phyloP scores from a whole-genome alignment of 345 rosid species.

The Mercurialis annua region DNA sequence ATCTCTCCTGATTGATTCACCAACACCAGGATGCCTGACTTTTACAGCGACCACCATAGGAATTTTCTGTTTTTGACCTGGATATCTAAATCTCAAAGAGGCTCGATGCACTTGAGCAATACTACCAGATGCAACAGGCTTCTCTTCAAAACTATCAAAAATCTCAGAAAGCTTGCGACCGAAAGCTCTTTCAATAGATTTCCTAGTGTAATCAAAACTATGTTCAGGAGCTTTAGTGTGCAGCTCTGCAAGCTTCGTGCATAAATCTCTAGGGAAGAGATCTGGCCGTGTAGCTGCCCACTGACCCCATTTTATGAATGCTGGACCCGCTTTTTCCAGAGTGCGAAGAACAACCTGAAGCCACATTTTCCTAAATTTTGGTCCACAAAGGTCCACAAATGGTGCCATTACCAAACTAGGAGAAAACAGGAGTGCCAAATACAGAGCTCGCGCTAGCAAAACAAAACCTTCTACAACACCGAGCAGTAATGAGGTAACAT shows the following conservation, averaged over 20 bases:
- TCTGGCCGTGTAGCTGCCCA: conserved; percentile 99
- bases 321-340: conserved; percentile 89
- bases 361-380: conserved; percentile 56
- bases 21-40: conserved; percentile 98
- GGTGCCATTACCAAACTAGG: conserved; percentile 83
- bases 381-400: conserved; percentile 55
- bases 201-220: conserved; percentile 77
- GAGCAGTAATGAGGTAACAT: conserved; percentile 43
- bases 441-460: conserved; percentile 67
- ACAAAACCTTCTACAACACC: conserved; percentile 51
- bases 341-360: conserved; percentile 71
- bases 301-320: conserved; percentile 98
- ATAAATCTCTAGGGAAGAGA: conserved; percentile 85
- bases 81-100: conserved; percentile 64
- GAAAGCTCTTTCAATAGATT: conserved; percentile 77
- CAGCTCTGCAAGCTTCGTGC: conserved; percentile 84
- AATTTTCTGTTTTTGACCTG: conserved; percentile 60
- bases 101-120: conserved; percentile 98
- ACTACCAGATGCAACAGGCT: conserved; percentile 96
- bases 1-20: conserved; percentile 86
- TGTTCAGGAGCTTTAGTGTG: conserved; percentile 92
- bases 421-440: conserved; percentile 60
- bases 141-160: conserved; percentile 83
- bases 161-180: conserved; percentile 85
- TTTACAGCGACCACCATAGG: conserved; percentile 86